Conservation (phyloP, 2,329 filamentous ascomycete species). For the Tothia fuscella region DNA sequence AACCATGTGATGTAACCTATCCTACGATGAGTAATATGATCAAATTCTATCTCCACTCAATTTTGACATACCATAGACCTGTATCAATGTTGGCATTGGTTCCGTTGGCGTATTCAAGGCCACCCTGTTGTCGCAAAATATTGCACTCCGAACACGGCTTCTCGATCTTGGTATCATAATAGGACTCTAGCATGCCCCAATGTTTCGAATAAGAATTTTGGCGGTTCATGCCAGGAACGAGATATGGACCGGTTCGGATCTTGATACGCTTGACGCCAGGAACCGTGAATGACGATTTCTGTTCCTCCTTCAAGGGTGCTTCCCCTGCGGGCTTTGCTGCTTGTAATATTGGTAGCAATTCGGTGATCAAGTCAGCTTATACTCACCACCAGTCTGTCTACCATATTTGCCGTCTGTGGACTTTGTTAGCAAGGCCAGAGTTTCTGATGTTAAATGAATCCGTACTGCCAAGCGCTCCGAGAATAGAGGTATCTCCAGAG, state of each 20-base stretch:
- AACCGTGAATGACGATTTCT: neutral
- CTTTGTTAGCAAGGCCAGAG: no score
- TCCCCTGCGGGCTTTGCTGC: neutral
- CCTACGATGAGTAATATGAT: neutral
- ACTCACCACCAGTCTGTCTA: no score
- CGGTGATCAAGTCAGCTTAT: neutral
- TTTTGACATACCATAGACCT: conserved; percentile 8
- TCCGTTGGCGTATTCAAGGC: conserved; percentile 7
- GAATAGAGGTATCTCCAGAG: neutral
- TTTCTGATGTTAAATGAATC: no score
- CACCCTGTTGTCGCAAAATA: conserved; percentile 3
- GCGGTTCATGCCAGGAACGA: conserved; percentile 7
- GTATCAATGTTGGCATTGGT: conserved; percentile 8
- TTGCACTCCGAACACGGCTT: conserved; percentile 7
- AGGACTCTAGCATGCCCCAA: conserved; percentile 9
- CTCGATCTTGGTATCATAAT: neutral
- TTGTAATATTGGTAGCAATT: neutral
- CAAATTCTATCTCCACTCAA: neutral
- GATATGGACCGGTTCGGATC: conserved; percentile 8
- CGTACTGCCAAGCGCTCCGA: neutral
- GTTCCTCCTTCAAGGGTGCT: neutral
- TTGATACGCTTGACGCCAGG: conserved; percentile 6
- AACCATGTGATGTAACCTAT: conserved; percentile 9
- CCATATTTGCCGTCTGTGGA: no score
- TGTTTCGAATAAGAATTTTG: neutral